Base-by-base conservation (phyloP, 306 rosid species). In the Vigna mungo region DNA sequence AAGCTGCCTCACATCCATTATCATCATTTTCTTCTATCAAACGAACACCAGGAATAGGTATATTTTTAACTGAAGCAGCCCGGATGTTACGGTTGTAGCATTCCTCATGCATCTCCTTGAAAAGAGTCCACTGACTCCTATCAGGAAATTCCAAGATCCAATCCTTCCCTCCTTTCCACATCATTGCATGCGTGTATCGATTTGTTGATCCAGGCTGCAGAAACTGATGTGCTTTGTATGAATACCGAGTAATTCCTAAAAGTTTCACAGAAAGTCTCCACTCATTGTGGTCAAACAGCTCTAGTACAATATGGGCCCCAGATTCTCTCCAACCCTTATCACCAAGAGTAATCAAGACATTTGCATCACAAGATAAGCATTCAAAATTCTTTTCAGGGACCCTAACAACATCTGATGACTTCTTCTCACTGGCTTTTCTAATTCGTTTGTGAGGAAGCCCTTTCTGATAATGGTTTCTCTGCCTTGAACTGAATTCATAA, bases 91-190 rank as follows among this genome's bases (percentile, higher is more conserved):
- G 90, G 75, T 89, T 88, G 87, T 92, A 81, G 79, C 99, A 96
- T 75, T 96, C 99, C 84, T 92, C 98, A 18, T 96, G 94, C 97
- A 96, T 88, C 89, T 89, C 97, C 86, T 91, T 96, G 88, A 96
- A 96, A 79, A 92, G 90, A 13, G 88, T 84, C 98, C 99, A 95
- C 71, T 95, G 99, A 63, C 89, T 89, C 83, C 99, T 86, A 84
- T 92, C 94, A 68, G 87, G 82, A 84, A 96, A 96, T 89, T 96
- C 99, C 88, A 96, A 85, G 78, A 25, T 80, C 99, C 99, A 96
- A 60, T 96, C 98, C 84, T 91, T 96, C 74, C 91, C 99, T 81
- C 97, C 99, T 84, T 91, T 96, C 99, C 99, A 96, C 94, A 92
- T 91, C 97, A 96, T 96, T 63, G 93, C 97, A 91, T 96, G 99